Evolutionary conservation across 495 filamentous ascomycete genomes (phyloP), one percentile per base, ranked within the genome.

Genomic region (Xylaria flabelliformis): DNA sequence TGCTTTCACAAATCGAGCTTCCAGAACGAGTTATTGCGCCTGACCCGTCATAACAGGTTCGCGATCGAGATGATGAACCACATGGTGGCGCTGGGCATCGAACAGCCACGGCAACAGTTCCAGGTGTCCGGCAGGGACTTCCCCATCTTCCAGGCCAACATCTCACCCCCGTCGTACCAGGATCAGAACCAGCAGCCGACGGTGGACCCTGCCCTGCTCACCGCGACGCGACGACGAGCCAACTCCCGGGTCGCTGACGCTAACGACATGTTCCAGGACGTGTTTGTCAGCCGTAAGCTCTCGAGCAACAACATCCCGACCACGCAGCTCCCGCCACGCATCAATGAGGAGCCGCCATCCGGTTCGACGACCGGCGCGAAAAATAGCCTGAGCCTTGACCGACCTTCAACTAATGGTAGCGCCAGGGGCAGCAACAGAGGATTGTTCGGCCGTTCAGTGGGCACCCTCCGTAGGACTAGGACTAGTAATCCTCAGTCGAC

Each of bases 1-100:
- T 98, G 97, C 83, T 97, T 98, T 83, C 97, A 97, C 86, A 99
- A 98, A 79, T 93, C 92, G 64, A 97, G 87, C 74, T 90, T 85
- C 77, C 95, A 98, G 76, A 98, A 98, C 81, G 96, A 99, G 77
- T 86, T 95, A 56, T 85, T 97, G 29, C 94, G 96, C 79, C 87
- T 99, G 2, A 92, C 91, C 71, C 89, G 96, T 19, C 92, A 95
- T 67, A 99, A 99, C 83, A 97, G 94, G 79, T 97, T 98, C 82
- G 95, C 97, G 73, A 94, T 92, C 73, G 95, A 96, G 73, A 80
- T 99, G 75, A 97, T 98, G 96, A 84, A 91, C 61, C 88, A 92
- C 55, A 92, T 98, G 80, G 80, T 85, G 2, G 93, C 96, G 74
- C 89, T 95, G 70, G 93, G 94, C 73, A 95, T 97, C 77, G 93